Percentiles rank a stretch among this genome's conserved stretches.
phyloP scores from a whole-genome alignment of 805 yeast genomes.

The Wickerhamomyces mucosus region DNA sequence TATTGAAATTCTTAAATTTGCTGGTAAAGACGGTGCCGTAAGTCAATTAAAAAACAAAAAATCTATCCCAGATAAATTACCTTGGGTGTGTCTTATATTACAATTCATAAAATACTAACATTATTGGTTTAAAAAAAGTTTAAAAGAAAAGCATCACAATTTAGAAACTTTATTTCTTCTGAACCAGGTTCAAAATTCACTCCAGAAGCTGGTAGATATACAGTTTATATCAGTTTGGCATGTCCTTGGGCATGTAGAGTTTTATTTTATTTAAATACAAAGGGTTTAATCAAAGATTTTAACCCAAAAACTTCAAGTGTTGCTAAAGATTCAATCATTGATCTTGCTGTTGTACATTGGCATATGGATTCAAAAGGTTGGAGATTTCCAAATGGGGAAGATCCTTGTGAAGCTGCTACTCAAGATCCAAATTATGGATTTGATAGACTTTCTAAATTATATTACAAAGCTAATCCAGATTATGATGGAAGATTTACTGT shows the following conservation, averaged over 20 bases:
- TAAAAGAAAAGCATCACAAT: slow-evolving; percentile 44
- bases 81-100: no score
- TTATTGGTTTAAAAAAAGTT: no score
- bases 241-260: slow-evolving; percentile 97
- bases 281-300: slow-evolving; percentile 51
- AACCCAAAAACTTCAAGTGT: slow-evolving; percentile 22
- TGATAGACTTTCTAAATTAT: slow-evolving; percentile 57
- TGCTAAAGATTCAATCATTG: slow-evolving; percentile 35
- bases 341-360: slow-evolving; percentile 83
- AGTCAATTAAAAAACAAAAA: no score
- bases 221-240: slow-evolving; percentile 76
- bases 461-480: slow-evolving; percentile 64
- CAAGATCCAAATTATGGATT: slow-evolving; percentile 53
- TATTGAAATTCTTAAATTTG: slow-evolving; percentile 38
- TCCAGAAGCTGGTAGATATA: slow-evolving; percentile 77
- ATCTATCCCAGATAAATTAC: no score
- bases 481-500: slow-evolving; percentile 84
- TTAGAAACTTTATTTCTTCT: slow-evolving; percentile 55
- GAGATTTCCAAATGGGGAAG: slow-evolving; percentile 54
- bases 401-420: slow-evolving; percentile 33
- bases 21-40: slow-evolving; percentile 43
- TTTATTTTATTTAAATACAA: slow-evolving; percentile 59
- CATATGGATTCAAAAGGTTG: slow-evolving; percentile 82
- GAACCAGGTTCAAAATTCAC: slow-evolving; percentile 51
- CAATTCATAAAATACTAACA: no score